Conservation (phyloP, 306 rosid species). For the Ochetophila trinervis region DNA sequence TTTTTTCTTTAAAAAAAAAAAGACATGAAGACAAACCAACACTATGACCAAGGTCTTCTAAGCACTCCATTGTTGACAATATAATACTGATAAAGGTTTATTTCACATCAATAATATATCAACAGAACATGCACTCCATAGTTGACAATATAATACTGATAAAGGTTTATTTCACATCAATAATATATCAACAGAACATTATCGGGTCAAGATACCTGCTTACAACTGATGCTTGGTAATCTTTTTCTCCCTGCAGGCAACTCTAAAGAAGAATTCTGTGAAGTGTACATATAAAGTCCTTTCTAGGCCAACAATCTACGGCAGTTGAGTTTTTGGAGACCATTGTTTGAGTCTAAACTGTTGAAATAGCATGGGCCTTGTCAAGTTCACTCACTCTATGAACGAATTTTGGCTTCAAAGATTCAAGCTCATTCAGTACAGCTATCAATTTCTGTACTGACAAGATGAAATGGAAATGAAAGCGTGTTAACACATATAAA, state of each 20-base stretch:
- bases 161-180: slow-evolving; percentile 3
- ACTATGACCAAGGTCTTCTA: not conserved
- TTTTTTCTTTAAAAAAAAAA: not conserved
- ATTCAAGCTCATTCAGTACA: slow-evolving; percentile 79
- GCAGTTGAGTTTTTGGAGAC: slow-evolving; percentile 38
- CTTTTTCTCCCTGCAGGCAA: slow-evolving; percentile 49
- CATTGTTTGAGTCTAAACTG: too few relatives aligned
- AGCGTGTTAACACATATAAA: slow-evolving; percentile 10
- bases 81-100: too few relatives aligned
- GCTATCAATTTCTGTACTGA: slow-evolving; percentile 44
- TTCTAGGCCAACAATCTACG: slow-evolving; percentile 33
- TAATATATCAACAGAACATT: not conserved
- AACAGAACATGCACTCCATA: too few relatives aligned
- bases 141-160: slow-evolving; percentile 3
- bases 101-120: too few relatives aligned
- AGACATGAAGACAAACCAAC: not conserved
- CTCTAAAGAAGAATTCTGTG: slow-evolving; percentile 41
- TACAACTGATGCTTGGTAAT: slow-evolving; percentile 29
- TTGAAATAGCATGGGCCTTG: slow-evolving; percentile 32
- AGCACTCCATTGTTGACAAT: too few relatives aligned
- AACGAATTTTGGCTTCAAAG: slow-evolving; percentile 65
- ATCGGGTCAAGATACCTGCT: slow-evolving; percentile 45
- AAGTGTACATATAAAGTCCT: slow-evolving; percentile 39
- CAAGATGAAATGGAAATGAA: slow-evolving; percentile 22
- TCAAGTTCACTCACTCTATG: slow-evolving; percentile 47